Percentiles rank a stretch among this genome's conserved stretches.
Evolutionary conservation across 768 basidiomycete species (phyloP).

Genomic region (Lepiota venenata): DNA sequence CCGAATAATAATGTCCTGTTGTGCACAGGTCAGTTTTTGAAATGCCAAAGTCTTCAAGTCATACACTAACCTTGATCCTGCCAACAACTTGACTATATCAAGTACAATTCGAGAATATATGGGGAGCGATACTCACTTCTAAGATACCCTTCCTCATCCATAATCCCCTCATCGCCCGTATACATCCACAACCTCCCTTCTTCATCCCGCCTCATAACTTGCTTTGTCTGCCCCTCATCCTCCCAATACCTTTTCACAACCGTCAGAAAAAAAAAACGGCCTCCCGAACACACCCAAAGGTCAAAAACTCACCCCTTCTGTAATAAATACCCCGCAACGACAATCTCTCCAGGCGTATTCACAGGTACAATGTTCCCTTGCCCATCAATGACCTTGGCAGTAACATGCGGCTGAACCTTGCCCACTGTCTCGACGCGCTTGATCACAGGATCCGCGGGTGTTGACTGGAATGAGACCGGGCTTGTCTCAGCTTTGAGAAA

Average conservation of each 20-base stretch:
- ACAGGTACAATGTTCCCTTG: conserved; percentile 65
- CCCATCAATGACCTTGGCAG: conserved; percentile 63
- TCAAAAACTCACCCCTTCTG: conserved; percentile 63
- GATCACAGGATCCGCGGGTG: conserved; percentile 59
- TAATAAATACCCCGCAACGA: conserved; percentile 70
- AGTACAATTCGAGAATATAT: background rate
- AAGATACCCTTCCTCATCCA: conserved; percentile 82
- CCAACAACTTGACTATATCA: conserved; percentile 56
- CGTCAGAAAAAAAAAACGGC: background rate
- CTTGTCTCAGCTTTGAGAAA: conserved; percentile 65
- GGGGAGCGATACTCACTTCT: conserved; percentile 41
- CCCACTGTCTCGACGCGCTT: conserved; percentile 86
- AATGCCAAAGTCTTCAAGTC: background rate
- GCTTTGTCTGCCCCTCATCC: conserved; percentile 62
- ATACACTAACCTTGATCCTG: conserved; percentile 59
- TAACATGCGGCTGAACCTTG: conserved; percentile 70
- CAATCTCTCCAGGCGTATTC: conserved; percentile 71
- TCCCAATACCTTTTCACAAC: conserved; percentile 61
- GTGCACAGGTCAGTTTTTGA: background rate
- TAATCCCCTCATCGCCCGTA: conserved; percentile 77
- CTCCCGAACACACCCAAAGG: background rate
- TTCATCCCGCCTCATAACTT: conserved; percentile 53
- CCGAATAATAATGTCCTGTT: conserved; percentile 78
- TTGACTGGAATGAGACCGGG: conserved; percentile 83
- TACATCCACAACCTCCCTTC: conserved; percentile 73